Base-by-base conservation (phyloP, 2,329 filamentous ascomycete species). In the Penicillium italicum region DNA sequence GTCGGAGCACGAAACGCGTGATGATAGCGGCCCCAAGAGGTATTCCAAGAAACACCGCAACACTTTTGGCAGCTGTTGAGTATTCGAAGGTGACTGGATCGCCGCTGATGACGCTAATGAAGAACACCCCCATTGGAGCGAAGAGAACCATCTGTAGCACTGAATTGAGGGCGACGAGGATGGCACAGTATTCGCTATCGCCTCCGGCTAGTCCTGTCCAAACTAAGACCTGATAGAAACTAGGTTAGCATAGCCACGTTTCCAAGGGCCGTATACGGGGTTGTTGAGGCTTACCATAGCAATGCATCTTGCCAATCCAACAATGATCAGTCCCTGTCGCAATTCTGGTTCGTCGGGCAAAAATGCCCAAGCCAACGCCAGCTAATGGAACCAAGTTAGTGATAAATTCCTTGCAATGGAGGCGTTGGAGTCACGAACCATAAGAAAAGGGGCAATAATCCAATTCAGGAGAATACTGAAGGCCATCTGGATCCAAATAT, bases 1-100 rank as follows among this genome's bases (percentile, higher is more conserved):
- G 73, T 3, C 85, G 81, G 6, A 95, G 72, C 0, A 70, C 66
- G 58, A 92, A 79, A 0, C 91, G 82, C 0, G 90, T 94, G 3
- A 91, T n/a, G 30, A 95, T 79, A 0, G 91, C 91, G 0, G 89
- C 90, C 1, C 79, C 90, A 0, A 96, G 80, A 0, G 91, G 91
- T 20, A 96, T 92, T 0, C 89, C 91, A 1, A 96, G 80, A 67
- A 96, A 96, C 1, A 91, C 88, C 0, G 83, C 91, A 0, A 96
- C 91, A 56, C 88, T 91, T 43, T 85, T 87, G 11, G 92, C 90
- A 1, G 91, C 89, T 0, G 82, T 80, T 0, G 79, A 72, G 72
- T 94, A 95, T 0, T 80, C 71, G 16, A 85, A 74, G 2, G 62
- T 60, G 18, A 77, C 70, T 60, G 65, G 72, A 41, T 77, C 74